phyloP scores from a whole-genome alignment of 177 flowering plant genomes.

The Vitis hybrid region DNA sequence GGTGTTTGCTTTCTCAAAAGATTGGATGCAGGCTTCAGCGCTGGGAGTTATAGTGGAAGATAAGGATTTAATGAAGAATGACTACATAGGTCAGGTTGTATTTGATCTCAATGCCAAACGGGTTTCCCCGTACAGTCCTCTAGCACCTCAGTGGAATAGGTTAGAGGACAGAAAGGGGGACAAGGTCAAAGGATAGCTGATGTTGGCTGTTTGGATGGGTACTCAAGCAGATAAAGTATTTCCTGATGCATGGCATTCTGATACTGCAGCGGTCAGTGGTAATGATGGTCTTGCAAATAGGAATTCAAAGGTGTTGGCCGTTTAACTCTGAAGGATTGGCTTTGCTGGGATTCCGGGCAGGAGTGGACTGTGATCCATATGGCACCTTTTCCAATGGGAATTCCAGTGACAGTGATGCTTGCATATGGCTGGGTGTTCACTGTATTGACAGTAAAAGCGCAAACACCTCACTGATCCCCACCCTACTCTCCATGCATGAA shows the following conservation, averaged over 20 bases:
- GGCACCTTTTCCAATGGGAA: constrained; percentile 7
- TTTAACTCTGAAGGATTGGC: constrained; percentile 74
- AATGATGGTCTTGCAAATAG: constrained; percentile 35
- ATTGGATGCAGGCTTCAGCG: constrained; percentile 54
- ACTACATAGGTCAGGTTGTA: constrained; percentile 40
- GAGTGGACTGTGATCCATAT: constrained; percentile 39
- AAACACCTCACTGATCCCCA: constrained; percentile 15
- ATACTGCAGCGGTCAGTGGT: constrained; percentile 42
- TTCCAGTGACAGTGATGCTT: constrained; percentile 52
- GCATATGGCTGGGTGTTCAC: constrained; percentile 72
- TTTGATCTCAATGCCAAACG: constrained; percentile 64
- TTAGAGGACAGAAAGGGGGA: constrained; percentile 40
- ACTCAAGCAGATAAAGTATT: constrained; percentile 53
- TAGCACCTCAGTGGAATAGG: constrained; percentile 51
- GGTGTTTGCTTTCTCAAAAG: constrained; percentile 73
- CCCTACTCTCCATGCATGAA: too few species aligned
- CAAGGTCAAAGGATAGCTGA: constrained; percentile 42
- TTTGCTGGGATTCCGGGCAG: constrained; percentile 59
- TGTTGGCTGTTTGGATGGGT: constrained; percentile 53
- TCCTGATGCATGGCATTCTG: constrained; percentile 53
- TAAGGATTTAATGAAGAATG: constrained; percentile 59
- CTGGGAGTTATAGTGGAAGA: constrained; percentile 63
- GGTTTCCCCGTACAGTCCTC: constrained; percentile 46
- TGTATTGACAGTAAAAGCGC: constrained; percentile 64
- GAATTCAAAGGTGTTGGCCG: constrained; percentile 43